Percentiles rank a stretch among this genome's conserved stretches.
phyloP scores from a whole-genome alignment of 257 asterid species.

The Handroanthus guayacan region DNA sequence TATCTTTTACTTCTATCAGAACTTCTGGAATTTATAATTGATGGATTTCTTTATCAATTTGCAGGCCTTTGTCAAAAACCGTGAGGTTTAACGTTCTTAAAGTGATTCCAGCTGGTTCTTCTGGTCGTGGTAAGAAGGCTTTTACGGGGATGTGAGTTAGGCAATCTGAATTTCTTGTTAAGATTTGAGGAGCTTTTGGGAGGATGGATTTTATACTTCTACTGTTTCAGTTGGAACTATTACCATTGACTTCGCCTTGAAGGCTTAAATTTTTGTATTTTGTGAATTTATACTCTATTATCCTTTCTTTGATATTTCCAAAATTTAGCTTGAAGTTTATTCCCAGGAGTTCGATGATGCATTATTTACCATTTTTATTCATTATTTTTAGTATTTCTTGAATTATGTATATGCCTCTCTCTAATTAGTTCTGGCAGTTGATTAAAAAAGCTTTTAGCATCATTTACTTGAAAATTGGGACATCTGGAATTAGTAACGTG shows the following conservation, averaged over 20 bases:
- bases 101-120: conserved; percentile 86
- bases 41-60: not conserved
- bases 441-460: not conserved
- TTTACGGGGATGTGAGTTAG: conserved; percentile 68
- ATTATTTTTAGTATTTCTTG: not conserved
- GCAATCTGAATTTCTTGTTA: conserved; percentile 15
- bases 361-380: no score
- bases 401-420: not conserved
- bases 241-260: conserved; percentile 17
- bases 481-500: not conserved
- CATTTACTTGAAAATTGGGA: not conserved
- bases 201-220: conserved; percentile 11
- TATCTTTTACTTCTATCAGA: not conserved
- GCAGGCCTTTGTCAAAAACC: conserved; percentile 85
- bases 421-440: not conserved
- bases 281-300: not conserved
- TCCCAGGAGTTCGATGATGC: not conserved
- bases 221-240: conserved; percentile 34
- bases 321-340: not conserved
- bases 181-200: not conserved
- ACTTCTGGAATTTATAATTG: not conserved
- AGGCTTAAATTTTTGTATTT: conserved; percentile 31
- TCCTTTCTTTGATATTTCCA: conserved; percentile 8
- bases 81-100: conserved; percentile 86
- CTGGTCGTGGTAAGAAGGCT: conserved; percentile 91